These are phyloP conservation scores for Daldinia grandis DNA, from an alignment of 495 filamentous ascomycete species.

Conservation along the genomic window DNA sequence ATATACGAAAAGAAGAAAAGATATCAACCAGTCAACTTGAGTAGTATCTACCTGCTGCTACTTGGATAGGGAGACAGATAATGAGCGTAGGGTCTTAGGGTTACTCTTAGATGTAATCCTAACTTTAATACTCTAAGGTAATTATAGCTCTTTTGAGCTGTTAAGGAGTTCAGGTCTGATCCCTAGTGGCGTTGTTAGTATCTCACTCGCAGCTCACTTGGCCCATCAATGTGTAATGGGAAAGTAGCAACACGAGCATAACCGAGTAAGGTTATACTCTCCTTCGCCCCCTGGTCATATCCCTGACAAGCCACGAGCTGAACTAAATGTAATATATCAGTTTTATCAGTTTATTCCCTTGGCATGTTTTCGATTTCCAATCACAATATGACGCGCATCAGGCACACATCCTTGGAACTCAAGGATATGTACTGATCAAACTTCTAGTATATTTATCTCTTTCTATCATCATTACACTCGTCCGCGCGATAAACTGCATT, in stretches of 20 bases:
- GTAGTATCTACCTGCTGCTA: not conserved
- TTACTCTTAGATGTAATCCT: too few species aligned
- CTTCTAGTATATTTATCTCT: not conserved
- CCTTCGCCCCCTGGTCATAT: not conserved
- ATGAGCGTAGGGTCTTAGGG: not conserved
- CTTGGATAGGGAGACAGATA: not conserved
- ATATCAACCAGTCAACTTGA: not conserved
- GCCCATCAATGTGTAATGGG: not conserved
- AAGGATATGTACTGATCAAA: not conserved
- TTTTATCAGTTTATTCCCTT: too few species aligned
- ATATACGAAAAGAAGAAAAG: not conserved
- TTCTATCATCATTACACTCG: not conserved
- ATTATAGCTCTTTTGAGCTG: not conserved
- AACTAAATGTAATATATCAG: too few species aligned
- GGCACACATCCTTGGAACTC: not conserved
- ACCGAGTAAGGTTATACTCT: not conserved
- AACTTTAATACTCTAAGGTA: too few species aligned
- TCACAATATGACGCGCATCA: not conserved
- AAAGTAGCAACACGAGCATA: not conserved
- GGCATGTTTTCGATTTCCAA: too few species aligned
- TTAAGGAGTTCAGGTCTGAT: not conserved
- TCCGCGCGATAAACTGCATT: not conserved
- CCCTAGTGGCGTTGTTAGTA: not conserved
- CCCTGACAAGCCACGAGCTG: too few species aligned
- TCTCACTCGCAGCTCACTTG: not conserved